A percentile compares a stretch with the other conserved stretches of the same genome.
Evolutionary conservation across 148 eudicot species (phyloP).

Genomic region (Rhododendron henanense): DNA sequence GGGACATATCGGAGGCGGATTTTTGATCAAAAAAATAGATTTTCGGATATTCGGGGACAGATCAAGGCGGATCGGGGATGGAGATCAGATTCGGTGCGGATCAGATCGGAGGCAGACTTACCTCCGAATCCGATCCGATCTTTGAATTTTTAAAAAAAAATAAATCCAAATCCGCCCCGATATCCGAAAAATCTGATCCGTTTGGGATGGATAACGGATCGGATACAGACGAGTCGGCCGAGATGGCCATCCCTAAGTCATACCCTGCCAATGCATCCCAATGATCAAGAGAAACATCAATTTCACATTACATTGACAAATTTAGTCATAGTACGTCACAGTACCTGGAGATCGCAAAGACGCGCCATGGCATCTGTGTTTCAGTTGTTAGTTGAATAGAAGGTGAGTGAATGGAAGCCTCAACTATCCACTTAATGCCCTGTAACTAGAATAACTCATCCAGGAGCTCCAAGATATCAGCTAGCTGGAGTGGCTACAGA

Average conservation of each 20-base stretch:
- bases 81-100: no score
- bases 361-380: neutral
- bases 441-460: constrained; percentile 22
- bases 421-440: neutral
- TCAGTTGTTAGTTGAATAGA: neutral
- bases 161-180: no score
- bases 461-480: constrained; percentile 18
- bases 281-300: neutral
- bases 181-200: no score
- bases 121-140: no score
- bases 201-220: no score
- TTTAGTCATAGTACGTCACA: neutral
- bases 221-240: no score
- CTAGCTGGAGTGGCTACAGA: constrained; percentile 47
- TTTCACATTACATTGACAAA: neutral
- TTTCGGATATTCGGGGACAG: no score
- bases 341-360: neutral
- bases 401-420: neutral
- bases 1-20: no score
- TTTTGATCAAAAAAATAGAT: no score
- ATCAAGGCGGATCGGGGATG: no score
- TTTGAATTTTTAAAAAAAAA: no score
- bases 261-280: neutral
- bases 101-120: no score
- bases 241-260: neutral